Percentiles rank a stretch among this genome's conserved stretches.
These are phyloP conservation scores for Daedaleopsis sinensis DNA, from an alignment of 768 basidiomycete species.

Conservation along the genomic window DNA sequence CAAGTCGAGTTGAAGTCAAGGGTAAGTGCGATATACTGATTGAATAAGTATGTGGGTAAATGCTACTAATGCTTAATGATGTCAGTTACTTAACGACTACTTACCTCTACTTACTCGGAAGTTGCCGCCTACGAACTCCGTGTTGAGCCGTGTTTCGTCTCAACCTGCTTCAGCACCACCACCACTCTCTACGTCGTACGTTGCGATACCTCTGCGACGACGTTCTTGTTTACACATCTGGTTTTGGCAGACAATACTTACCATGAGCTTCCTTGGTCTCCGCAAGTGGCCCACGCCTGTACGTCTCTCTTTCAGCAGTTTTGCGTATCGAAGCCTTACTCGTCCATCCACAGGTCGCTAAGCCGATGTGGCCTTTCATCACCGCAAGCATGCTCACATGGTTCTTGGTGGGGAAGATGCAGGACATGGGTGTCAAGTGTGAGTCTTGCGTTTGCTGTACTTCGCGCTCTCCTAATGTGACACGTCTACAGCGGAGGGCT, in stretches of 20 bases:
- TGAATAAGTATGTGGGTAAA: no score
- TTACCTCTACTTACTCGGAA: no score
- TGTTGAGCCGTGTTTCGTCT: background rate
- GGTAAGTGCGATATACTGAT: no score
- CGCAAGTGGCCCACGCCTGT: constrained; percentile 83
- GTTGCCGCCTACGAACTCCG: no score
- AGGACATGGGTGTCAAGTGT: constrained; percentile 75
- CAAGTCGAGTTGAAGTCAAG: no score
- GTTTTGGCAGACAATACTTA: constrained; percentile 6
- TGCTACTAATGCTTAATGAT: no score
- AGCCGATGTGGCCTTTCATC: constrained; percentile 83
- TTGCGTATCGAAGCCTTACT: background rate
- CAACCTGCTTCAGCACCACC: background rate
- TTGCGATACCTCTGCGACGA: background rate
- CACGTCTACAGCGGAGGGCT: constrained; percentile 55
- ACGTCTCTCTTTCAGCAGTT: constrained; percentile 38
- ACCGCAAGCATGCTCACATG: constrained; percentile 64
- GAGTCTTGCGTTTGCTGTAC: constrained; percentile 37
- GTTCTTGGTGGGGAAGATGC: constrained; percentile 67
- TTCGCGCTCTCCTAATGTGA: constrained; percentile 1
- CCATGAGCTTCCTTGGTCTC: constrained; percentile 76
- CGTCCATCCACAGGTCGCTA: constrained; percentile 51
- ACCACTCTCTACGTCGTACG: background rate
- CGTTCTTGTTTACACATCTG: background rate
- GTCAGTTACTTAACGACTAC: no score